Percentiles rank a stretch among this genome's conserved stretches.
Conservation (phyloP, 257 asterid genomes). For the Nicotiana undulata region DNA sequence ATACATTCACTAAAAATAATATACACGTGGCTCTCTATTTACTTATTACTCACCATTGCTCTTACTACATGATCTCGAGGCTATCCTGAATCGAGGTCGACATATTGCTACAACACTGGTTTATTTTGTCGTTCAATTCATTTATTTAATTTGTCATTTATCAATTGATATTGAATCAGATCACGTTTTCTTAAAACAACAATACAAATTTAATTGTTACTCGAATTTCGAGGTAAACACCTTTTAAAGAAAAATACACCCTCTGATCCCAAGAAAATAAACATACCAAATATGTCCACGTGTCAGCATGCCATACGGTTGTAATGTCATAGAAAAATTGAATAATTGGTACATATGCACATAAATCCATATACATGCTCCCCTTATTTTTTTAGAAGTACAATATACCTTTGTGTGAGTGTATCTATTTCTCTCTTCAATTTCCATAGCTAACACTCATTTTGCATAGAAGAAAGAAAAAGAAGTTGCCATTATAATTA, state of each 20-base stretch:
- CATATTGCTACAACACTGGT: too few species aligned
- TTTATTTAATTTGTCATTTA: too few species aligned
- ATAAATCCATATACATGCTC: conserved; percentile 23
- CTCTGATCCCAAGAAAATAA: conserved; percentile 49
- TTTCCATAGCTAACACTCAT: background rate
- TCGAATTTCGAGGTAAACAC: too few species aligned
- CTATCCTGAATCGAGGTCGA: too few species aligned
- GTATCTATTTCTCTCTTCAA: background rate
- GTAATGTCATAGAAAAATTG: conserved; percentile 18
- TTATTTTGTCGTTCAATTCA: too few species aligned
- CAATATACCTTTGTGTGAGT: background rate
- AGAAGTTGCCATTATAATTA: background rate
- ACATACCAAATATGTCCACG: conserved; percentile 35
- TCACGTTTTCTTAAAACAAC: too few species aligned
- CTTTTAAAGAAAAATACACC: conserved; percentile 17
- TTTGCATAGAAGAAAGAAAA: background rate
- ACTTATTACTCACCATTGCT: too few species aligned
- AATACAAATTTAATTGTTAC: too few species aligned
- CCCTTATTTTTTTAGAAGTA: background rate
- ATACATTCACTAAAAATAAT: too few species aligned
- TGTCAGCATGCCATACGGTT: conserved; percentile 27
- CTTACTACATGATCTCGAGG: too few species aligned
- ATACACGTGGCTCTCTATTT: too few species aligned
- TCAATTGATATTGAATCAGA: too few species aligned
- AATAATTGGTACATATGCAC: conserved; percentile 34